These are phyloP conservation scores for Diaporthe vexans DNA, from an alignment of 2,329 filamentous ascomycete genomes.

Conservation along the genomic window DNA sequence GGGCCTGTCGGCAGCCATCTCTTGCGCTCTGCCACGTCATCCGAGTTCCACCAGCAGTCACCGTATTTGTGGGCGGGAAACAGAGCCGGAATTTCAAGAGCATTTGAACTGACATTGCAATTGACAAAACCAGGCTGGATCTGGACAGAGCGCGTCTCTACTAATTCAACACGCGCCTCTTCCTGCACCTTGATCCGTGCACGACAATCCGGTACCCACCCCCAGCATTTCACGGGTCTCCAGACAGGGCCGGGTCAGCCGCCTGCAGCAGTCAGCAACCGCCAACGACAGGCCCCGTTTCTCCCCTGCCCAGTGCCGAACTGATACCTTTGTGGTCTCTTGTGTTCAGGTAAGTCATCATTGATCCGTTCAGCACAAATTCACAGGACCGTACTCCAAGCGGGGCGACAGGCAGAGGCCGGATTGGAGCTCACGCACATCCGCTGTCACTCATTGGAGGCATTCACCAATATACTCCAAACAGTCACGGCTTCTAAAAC, in stretches of 20 bases:
- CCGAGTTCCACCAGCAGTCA: conserved; percentile 6
- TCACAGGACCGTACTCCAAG: neutral
- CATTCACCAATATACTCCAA: conserved; percentile 19
- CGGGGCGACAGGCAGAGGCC: neutral
- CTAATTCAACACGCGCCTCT: conserved; percentile 36
- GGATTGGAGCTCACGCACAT: neutral
- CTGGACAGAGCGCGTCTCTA: conserved; percentile 41
- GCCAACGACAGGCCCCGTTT: conserved; percentile 2
- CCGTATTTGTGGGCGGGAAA: conserved; percentile 1
- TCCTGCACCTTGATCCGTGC: conserved; percentile 43
- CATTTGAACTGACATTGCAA: conserved; percentile 35
- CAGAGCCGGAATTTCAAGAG: neutral
- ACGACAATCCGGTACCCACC: conserved; percentile 40
- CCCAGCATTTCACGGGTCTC: conserved; percentile 32
- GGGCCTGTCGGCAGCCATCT: conserved; percentile 20
- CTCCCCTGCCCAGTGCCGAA: neutral
- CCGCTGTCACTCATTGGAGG: conserved; percentile 5
- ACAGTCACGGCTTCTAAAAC: conserved; percentile 17
- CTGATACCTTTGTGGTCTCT: conserved; percentile 11
- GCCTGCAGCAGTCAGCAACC: conserved; percentile 23
- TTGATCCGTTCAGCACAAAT: neutral
- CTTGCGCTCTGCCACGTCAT: conserved; percentile 34
- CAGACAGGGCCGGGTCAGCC: conserved; percentile 14
- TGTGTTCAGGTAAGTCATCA: conserved; percentile 22
- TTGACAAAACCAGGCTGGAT: conserved; percentile 36